Conservation (phyloP, 768 basidiomycete species). For the Thelephora ganbajun region DNA sequence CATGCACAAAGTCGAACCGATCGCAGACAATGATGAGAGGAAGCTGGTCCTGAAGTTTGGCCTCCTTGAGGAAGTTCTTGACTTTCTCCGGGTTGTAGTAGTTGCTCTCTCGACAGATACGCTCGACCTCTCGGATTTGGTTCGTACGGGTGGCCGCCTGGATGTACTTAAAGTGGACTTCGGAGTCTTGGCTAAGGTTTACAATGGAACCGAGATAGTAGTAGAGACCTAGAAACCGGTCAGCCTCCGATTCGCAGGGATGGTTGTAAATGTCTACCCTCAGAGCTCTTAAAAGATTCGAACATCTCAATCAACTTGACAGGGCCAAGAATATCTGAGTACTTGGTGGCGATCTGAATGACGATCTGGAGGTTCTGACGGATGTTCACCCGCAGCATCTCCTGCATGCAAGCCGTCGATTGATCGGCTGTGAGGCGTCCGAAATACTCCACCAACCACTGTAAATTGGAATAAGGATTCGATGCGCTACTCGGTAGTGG, state of each 20-base stretch:
- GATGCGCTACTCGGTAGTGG: constrained; percentile 1
- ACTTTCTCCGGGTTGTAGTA: constrained; percentile 98
- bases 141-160: constrained; percentile 97
- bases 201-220: constrained; percentile 98
- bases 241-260: neutral
- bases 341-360: constrained; percentile 96
- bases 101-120: constrained; percentile 96
- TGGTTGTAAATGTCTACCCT: constrained; percentile 36
- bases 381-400: constrained; percentile 95
- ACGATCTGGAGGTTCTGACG: constrained; percentile 95
- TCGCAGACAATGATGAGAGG: constrained; percentile 99
- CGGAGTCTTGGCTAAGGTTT: constrained; percentile 89
- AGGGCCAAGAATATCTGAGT: constrained; percentile 94
- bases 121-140: constrained; percentile 97
- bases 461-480: constrained; percentile 2
- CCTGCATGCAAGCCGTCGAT: constrained; percentile 89
- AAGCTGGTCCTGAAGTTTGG: constrained; percentile 89
- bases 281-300: constrained; percentile 93
- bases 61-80: constrained; percentile 99
- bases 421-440: constrained; percentile 95
- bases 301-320: constrained; percentile 98
- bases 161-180: constrained; percentile 99
- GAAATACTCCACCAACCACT: constrained; percentile 98
- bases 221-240: constrained; percentile 54
- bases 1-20: constrained; percentile 98